Percentiles rank a stretch among this genome's conserved stretches.
phyloP scores from a whole-genome alignment of 2,329 filamentous ascomycete genomes.

The Cercospora berteroae region DNA sequence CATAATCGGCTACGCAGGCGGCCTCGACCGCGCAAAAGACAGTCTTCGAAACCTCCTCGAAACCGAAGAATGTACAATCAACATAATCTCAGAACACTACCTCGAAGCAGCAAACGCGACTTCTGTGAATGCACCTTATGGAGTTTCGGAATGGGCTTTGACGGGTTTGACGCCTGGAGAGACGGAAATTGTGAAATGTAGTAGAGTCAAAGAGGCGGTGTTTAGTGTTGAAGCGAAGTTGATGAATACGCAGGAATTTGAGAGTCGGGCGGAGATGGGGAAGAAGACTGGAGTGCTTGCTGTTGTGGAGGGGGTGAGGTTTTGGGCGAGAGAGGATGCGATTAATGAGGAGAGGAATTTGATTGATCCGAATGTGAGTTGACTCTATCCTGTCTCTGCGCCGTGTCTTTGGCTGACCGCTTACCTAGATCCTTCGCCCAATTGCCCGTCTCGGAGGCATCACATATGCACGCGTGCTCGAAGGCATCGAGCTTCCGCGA shows the following conservation, averaged over 20 bases:
- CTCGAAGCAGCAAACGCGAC: constrained; percentile 85
- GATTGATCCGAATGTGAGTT: constrained; percentile 65
- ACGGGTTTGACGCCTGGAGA: constrained; percentile 70
- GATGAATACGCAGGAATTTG: constrained; percentile 71
- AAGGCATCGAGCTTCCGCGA: constrained; percentile 69
- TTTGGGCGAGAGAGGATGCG: constrained; percentile 88
- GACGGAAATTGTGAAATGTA: constrained; percentile 64
- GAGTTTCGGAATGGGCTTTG: constrained; percentile 74
- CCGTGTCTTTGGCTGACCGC: constrained; percentile 18
- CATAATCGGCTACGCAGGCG: constrained; percentile 60
- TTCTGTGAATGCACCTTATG: constrained; percentile 73
- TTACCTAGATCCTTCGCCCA: constrained; percentile 63
- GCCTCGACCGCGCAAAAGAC: constrained; percentile 67
- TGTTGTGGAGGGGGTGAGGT: constrained; percentile 77
- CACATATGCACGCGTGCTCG: constrained; percentile 69
- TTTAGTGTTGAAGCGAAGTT: constrained; percentile 80
- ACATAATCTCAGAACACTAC: constrained; percentile 81
- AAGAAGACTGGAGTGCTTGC: constrained; percentile 72
- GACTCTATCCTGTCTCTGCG: too few species aligned
- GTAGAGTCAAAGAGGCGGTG: constrained; percentile 77
- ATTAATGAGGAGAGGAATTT: constrained; percentile 72
- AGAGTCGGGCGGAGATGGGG: constrained; percentile 66
- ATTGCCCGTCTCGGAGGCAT: constrained; percentile 81
- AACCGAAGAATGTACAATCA: constrained; percentile 71
- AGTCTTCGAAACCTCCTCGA: constrained; percentile 71